Evolutionary conservation across 1,284 basidiomycete genomes (phyloP), one percentile per base, ranked within the genome.

Genomic region (Apiotrichum akiyoshidainum): DNA sequence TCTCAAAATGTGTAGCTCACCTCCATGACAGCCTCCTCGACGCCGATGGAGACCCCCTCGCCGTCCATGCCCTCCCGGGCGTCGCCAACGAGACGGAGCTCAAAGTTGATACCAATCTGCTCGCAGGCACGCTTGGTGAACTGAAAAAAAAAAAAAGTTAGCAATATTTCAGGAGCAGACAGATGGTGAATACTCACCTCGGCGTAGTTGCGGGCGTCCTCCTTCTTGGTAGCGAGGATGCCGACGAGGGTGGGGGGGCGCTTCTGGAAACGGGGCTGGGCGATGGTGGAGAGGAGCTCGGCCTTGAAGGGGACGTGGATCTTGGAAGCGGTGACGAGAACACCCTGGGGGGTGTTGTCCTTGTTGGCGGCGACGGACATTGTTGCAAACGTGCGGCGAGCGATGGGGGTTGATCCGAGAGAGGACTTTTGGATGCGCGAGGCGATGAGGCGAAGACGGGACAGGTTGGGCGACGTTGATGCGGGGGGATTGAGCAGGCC

Each of bases 61-160:
- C 74, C 73, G 46, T 76, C 77, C 59, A 74, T 70, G 13, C 72
- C 74, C 42, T 76, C 72, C 10, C 68, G 82, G 73, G 66, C 83
- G 73, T 74, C 84, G 59, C 72, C 92, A 16, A 87, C 86, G 58
- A 80, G 82, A 65, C 85, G 85, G 59, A 93, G 80, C 57, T 91
- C 86, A 75, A 93, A 98, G 55, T 88, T 85, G 61, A 98, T 87
- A 0, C 92, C 93, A 41, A 97, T 83, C 45, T 86, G 87, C 57
- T 90, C 85, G 76, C 94, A 98, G 61, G 94, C 92, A 71, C 88
- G 92, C 75, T 84, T 84, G 45, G 95, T 98, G 78, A 96, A 98
- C 66, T 78, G 46, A 8, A 31, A 31, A 31, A 31, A 31, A 8
- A 31, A 31, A 31, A 31, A 31, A 31, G 26, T 31, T 31, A 31